Evolutionary conservation across 495 filamentous ascomycete genomes (phyloP), one percentile per base, ranked within the genome.

Genomic region (Halenospora varia): DNA sequence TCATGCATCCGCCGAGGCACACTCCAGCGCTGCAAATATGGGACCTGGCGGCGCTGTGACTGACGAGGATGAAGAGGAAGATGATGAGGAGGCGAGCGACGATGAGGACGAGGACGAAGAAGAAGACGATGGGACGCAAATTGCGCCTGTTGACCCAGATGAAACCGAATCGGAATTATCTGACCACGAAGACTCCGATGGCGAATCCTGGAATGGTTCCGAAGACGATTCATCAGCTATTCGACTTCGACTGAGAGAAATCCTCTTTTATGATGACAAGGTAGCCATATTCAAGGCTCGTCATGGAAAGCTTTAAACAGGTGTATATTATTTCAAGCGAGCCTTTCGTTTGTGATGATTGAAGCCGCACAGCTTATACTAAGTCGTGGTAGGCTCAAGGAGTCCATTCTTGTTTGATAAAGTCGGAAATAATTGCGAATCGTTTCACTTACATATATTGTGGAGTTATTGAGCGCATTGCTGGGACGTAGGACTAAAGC

Each of bases 231-330:
- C 60, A 54, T 78, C 75, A 53, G 75, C 73, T 20, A 73, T 81
- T 44, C 78, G 77, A 46, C 79, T 96, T 19, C 75, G 84, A 53
- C 68, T 96, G 60, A 79, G 89, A 60, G 88, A 95, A 77, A 95
- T 96, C 63, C 71, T 92, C 60, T 96, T 92, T 71, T 92, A 91
- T 63, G 91, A 95, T 60, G 90, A 95, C 66, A 91, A 91, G 69
- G 85, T 94, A 29, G 84, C 85, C 3, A 86, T 96, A 59, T 67
- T 67, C 50, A 67, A 67, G 47, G 65, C 65, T 23, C 57, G 65
- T 17, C 65, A 67, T 49, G 62, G 61, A 9, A 67, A 50, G 48
- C 59, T 67, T 8, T 67, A 49, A 57, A 46, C 10, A 53, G 22
- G 24, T 24, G 47, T n/a, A 19, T 29, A 53, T 17, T 15, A n/a